Base-by-base conservation (phyloP, 306 rosid species). In the Prunus salicina region DNA sequence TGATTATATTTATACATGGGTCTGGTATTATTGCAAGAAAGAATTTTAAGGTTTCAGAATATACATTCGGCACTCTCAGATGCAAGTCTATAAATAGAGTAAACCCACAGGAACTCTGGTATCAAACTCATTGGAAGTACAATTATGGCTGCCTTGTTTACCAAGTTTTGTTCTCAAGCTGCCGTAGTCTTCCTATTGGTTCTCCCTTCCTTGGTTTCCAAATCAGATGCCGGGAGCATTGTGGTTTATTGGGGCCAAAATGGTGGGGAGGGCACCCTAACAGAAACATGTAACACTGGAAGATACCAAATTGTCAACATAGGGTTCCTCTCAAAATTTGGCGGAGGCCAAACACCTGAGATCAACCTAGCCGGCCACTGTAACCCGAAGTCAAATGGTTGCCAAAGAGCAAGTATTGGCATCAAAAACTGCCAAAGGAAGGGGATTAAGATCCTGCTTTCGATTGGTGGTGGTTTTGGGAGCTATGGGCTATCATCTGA, bases 321-420 rank as follows among this genome's bases (percentile, higher is more conserved):
- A 63, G 84, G 15, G 0, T 77, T 80, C 53, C 51, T 27, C 8
- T 38, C 61, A 9, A 25, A 66, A 4, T 78, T 73, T 20, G 75
- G 80, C 30, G 64, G 63, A 15, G 62, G 75, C 19, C 73, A 71
- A 46, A 19, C 22, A 61, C 2, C 90, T 88, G 6, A 24, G 69
- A 47, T 88, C 76, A 78, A 86, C 61, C 73, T 88, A 22, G 79
- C 88, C 3, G 84, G 84, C 4, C 91, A 87, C 52, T 87, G 88
- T 13, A 14, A 76, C 2, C 76, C 88, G 2, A 34, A 69, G 16
- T 52, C 73, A 32, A 75, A 80, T 16, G 78, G 80, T 5, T 86
- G 82, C 55, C 68, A 52, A 7, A 57, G 18, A 9, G 27, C 64
- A 3, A 81, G 82, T 67, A 38, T 8, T 0, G 81, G 16, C 32